These are phyloP conservation scores for Ulmus americana DNA, from an alignment of 331 rosid species.

Conservation along the genomic window DNA sequence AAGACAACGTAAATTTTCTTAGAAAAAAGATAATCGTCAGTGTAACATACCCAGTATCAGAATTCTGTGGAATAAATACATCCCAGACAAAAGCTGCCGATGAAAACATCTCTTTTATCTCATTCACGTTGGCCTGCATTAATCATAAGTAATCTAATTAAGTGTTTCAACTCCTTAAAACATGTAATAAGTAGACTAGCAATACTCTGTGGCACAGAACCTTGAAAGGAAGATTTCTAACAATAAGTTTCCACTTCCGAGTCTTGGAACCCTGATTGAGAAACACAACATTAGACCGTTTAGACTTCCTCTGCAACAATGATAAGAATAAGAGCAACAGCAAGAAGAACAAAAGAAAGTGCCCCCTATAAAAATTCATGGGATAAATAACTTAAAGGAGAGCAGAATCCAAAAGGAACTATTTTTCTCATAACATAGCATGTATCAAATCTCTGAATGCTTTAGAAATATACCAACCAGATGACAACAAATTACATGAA, in stretches of 20 bases:
- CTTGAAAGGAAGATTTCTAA: constrained; percentile 92
- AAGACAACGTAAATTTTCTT: constrained; percentile 1
- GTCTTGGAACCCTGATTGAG: constrained; percentile 81
- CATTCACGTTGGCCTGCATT: constrained; percentile 60
- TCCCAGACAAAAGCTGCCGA: constrained; percentile 92
- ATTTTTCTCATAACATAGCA: neutral
- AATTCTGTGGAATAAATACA: constrained; percentile 57
- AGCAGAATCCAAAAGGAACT: neutral
- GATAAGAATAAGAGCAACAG: constrained; percentile 5
- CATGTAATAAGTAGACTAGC: constrained; percentile 12
- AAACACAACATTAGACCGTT: constrained; percentile 11
- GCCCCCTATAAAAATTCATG: neutral
- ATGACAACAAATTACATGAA: neutral
- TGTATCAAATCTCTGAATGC: neutral
- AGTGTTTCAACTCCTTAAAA: constrained; percentile 22
- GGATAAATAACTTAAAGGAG: neutral
- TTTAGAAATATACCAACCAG: neutral
- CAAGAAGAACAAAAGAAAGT: neutral
- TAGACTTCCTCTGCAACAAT: constrained; percentile 12
- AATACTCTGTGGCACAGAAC: constrained; percentile 31
- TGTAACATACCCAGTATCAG: constrained; percentile 66
- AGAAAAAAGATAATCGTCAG: constrained; percentile 14
- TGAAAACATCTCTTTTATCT: constrained; percentile 54
- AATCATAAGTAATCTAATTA: constrained; percentile 27
- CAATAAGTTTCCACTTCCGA: constrained; percentile 86